A percentile compares a stretch with the other conserved stretches of the same genome.
Evolutionary conservation across 306 rosid genomes (phyloP).

Genomic region (Lathyrus oleraceus): DNA sequence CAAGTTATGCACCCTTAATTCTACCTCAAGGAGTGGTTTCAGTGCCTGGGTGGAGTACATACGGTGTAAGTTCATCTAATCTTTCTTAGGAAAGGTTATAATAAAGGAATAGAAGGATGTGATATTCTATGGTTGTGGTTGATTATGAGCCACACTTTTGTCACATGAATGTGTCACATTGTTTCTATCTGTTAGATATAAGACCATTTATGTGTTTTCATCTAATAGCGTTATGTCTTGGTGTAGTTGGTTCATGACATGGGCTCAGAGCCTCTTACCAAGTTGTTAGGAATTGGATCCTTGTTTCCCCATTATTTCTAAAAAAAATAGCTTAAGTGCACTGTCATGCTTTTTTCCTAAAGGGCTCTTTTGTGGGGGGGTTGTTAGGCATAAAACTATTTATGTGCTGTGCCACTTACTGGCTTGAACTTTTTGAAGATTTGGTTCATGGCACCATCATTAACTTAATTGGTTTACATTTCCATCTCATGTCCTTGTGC

Average conservation of each 20-base stretch:
- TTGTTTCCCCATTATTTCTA: background rate
- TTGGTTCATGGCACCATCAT: constrained; percentile 13
- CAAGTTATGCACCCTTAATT: constrained; percentile 82
- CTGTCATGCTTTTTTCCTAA: background rate
- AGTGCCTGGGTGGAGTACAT: constrained; percentile 89
- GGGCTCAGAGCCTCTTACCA: background rate
- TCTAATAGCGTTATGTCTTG: background rate
- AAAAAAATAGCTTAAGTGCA: background rate
- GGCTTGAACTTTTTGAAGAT: background rate
- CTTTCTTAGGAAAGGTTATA: constrained; percentile 24
- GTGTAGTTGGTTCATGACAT: background rate
- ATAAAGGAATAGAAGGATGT: constrained; percentile 22
- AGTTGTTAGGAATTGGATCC: background rate
- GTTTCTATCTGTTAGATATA: constrained; percentile 6
- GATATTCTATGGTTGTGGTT: constrained; percentile 22
- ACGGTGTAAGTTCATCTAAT: constrained; percentile 63
- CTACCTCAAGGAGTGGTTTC: constrained; percentile 95
- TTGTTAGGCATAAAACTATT: constrained; percentile 7
- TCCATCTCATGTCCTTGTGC: constrained; percentile 8
- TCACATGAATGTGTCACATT: background rate
- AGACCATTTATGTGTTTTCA: constrained; percentile 10
- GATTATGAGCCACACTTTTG: constrained; percentile 15
- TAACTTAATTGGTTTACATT: constrained; percentile 10
- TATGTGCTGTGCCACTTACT: background rate
- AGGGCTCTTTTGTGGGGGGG: background rate